Conservation (phyloP, 2,329 filamentous ascomycete genomes). For the Colletotrichum destructivum region DNA sequence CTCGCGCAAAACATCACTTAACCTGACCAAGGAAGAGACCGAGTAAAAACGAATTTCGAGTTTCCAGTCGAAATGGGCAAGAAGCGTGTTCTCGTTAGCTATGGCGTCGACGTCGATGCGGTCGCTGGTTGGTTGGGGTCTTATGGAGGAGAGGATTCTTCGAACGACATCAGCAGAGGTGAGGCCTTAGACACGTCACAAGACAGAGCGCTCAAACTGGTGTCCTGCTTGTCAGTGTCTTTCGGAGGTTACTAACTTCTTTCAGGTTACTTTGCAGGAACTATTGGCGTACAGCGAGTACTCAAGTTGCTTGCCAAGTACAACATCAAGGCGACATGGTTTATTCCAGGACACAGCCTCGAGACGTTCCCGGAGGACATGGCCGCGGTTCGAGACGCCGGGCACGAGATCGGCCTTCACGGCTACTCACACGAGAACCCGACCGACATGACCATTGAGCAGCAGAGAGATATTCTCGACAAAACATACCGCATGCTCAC, state of each 20-base stretch:
- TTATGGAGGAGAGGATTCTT: constrained; percentile 81
- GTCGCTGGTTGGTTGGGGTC: constrained; percentile 83
- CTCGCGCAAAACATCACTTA: no score
- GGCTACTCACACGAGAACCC: constrained; percentile 85
- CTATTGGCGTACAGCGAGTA: constrained; percentile 74
- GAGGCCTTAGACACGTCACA: constrained; percentile 3
- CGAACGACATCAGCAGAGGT: constrained; percentile 81
- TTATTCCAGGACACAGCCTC: constrained; percentile 64
- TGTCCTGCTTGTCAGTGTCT: not conserved
- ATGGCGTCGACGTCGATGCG: constrained; percentile 83
- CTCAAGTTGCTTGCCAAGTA: constrained; percentile 82
- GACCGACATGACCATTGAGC: constrained; percentile 79
- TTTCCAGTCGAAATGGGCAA: constrained; percentile 49
- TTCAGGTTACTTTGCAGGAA: constrained; percentile 77
- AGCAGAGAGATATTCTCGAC: constrained; percentile 82
- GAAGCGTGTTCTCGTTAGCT: constrained; percentile 62
- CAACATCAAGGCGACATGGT: constrained; percentile 76
- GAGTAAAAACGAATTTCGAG: not conserved
- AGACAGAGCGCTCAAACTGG: no score
- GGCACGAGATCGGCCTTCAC: constrained; percentile 71
- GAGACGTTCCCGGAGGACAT: constrained; percentile 65
- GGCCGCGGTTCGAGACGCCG: constrained; percentile 60
- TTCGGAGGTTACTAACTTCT: not conserved
- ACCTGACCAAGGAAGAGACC: not conserved
- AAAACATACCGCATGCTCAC: constrained; percentile 81